Evolutionary conservation across 1,284 basidiomycete genomes (phyloP).

Genomic region (Polyporus tsugae): DNA sequence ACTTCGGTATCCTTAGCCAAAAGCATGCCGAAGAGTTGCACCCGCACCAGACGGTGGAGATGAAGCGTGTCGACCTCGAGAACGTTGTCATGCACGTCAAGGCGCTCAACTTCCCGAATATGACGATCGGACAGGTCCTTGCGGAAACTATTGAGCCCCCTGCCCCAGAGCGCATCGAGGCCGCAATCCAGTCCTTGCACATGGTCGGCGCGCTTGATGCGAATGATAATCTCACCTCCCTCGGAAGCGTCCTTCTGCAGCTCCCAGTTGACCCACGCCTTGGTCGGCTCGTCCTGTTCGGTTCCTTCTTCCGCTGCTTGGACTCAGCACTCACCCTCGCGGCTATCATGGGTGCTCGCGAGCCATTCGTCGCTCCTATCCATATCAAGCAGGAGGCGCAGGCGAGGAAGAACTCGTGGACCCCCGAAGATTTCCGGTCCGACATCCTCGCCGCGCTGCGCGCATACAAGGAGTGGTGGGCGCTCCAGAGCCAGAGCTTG

Average conservation of each 20-base stretch:
- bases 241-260: conserved; percentile 90
- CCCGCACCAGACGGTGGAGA: conserved; percentile 93
- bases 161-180: conserved; percentile 77
- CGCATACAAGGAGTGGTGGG: conserved; percentile 88
- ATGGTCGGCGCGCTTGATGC: conserved; percentile 91
- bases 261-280: conserved; percentile 92
- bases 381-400: conserved; percentile 71
- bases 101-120: conserved; percentile 91
- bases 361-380: conserved; percentile 90
- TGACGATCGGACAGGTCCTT: conserved; percentile 90
- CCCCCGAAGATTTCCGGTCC: conserved; percentile 82
- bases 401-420: conserved; percentile 84
- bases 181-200: conserved; percentile 84
- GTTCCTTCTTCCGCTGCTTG: conserved; percentile 93
- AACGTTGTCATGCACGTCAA: conserved; percentile 98
- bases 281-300: conserved; percentile 90
- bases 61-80: conserved; percentile 93
- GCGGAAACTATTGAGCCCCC: conserved; percentile 91
- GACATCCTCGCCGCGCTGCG: conserved; percentile 85
- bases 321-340: conserved; percentile 91
- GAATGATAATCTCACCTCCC: conserved; percentile 82
- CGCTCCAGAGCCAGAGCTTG: conserved; percentile 71
- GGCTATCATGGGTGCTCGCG: conserved; percentile 89
- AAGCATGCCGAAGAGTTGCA: conserved; percentile 71
- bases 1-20: conserved; percentile 86